Evolutionary conservation across 1,284 basidiomycete genomes (phyloP).

Genomic region (Vanrija sp.): DNA sequence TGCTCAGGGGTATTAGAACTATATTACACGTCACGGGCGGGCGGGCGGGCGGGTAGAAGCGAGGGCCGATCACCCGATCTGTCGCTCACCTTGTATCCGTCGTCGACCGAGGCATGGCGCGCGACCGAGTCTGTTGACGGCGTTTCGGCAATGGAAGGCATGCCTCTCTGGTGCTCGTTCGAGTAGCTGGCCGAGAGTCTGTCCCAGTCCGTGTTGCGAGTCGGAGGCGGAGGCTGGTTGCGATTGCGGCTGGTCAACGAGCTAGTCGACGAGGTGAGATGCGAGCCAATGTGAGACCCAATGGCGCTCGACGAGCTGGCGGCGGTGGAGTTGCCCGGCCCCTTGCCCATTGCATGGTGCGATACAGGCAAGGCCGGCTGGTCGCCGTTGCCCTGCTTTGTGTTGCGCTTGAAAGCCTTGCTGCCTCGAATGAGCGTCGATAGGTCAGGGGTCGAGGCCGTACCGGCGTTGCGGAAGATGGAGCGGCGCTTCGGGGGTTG

Average conservation of each 20-base stretch:
- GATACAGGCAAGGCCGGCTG: conserved; percentile 6
- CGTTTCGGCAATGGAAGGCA: conserved; percentile 31
- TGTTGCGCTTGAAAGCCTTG: conserved; percentile 2
- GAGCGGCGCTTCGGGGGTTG: conserved; percentile 61
- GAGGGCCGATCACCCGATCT: too few species aligned
- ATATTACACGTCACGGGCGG: not conserved
- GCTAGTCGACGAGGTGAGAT: conserved; percentile 1
- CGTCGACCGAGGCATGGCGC: conserved; percentile 25
- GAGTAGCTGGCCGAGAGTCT: not conserved
- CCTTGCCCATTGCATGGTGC: conserved; percentile 2
- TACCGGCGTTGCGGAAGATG: conserved; percentile 79
- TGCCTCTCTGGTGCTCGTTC: conserved; percentile 12
- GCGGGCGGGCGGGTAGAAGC: not conserved
- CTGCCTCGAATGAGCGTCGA: conserved; percentile 64
- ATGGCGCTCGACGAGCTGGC: conserved; percentile 3
- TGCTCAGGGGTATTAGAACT: conserved; percentile 20
- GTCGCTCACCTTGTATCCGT: conserved; percentile 30
- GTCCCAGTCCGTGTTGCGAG: not conserved
- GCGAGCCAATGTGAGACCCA: not conserved
- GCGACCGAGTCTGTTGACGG: conserved; percentile 10
- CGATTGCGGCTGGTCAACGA: not conserved
- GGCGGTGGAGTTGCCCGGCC: not conserved
- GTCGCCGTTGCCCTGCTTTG: conserved; percentile 50
- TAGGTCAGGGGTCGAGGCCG: conserved; percentile 80
- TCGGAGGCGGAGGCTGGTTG: not conserved